phyloP scores from a whole-genome alignment of 2,329 filamentous ascomycete species.

The Plectosphaerella sp. region DNA sequence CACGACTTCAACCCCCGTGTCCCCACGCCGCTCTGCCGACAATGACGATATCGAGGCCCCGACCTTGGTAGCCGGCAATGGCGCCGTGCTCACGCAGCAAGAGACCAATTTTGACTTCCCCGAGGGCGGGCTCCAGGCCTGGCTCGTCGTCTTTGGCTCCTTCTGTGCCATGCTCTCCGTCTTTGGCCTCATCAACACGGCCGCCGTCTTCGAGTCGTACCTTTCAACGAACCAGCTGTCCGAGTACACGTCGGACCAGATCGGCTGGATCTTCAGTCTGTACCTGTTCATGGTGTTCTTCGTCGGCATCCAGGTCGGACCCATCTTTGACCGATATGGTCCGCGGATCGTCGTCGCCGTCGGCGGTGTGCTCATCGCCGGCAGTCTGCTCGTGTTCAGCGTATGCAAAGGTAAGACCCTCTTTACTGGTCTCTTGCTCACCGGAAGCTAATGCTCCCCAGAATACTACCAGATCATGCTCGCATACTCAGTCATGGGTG shows the following conservation, averaged over 20 bases:
- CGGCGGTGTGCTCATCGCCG: slow-evolving; percentile 59
- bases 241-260: slow-evolving; percentile 60
- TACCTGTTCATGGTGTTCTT: slow-evolving; percentile 81
- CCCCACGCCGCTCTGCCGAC: too few relatives aligned
- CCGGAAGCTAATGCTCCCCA: slow-evolving; percentile 14
- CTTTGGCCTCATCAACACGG: slow-evolving; percentile 69
- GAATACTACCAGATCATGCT: slow-evolving; percentile 79
- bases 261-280: slow-evolving; percentile 84
- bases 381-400: slow-evolving; percentile 63
- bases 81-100: background rate
- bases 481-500: slow-evolving; percentile 68
- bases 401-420: slow-evolving; percentile 51
- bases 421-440: background rate
- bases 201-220: slow-evolving; percentile 77
- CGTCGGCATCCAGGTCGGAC: slow-evolving; percentile 76
- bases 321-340: slow-evolving; percentile 74
- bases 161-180: slow-evolving; percentile 67
- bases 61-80: background rate
- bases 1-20: too few relatives aligned
- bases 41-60: background rate
- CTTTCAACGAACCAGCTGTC: slow-evolving; percentile 67
- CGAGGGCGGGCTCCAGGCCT: slow-evolving; percentile 68
- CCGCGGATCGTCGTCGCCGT: slow-evolving; percentile 61
- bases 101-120: slow-evolving; percentile 32
- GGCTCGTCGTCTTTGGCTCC: slow-evolving; percentile 73